These are phyloP conservation scores for Ramaria rubella DNA, from an alignment of 768 basidiomycete species.

Conservation along the genomic window DNA sequence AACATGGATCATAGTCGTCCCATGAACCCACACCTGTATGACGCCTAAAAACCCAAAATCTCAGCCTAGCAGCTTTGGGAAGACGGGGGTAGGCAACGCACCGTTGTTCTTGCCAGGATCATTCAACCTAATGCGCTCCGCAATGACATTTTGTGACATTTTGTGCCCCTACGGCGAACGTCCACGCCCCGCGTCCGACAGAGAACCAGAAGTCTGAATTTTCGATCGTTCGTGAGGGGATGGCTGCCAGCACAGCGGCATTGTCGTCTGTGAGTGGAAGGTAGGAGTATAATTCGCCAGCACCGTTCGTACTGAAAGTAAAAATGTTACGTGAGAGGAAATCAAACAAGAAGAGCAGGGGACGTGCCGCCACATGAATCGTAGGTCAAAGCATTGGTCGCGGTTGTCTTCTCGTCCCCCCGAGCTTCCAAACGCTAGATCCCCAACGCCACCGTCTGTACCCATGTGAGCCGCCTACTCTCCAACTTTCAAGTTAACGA, in stretches of 20 bases:
- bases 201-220: constrained; percentile 60
- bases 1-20: constrained; percentile 45
- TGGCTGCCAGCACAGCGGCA: constrained; percentile 32
- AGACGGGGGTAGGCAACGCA: constrained; percentile 18
- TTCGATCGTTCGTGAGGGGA: constrained; percentile 42
- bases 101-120: constrained; percentile 53
- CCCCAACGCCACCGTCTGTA: constrained; percentile 50
- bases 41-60: constrained; percentile 43
- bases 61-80: neutral
- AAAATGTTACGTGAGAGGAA: neutral
- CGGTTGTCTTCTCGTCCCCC: constrained; percentile 60
- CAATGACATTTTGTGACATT: constrained; percentile 48
- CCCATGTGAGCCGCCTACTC: neutral
- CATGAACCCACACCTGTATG: constrained; percentile 60
- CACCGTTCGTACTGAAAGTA: constrained; percentile 38
- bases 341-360: neutral
- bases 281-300: constrained; percentile 67
- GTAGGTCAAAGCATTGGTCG: constrained; percentile 60
- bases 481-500: neutral
- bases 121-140: constrained; percentile 67
- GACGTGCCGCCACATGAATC: constrained; percentile 68
- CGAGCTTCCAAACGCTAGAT: constrained; percentile 55
- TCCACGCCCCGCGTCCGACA: constrained; percentile 60
- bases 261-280: constrained; percentile 48
- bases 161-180: constrained; percentile 57